Conservation (phyloP, 768 basidiomycete species). For the Termitomyces titanicus region DNA sequence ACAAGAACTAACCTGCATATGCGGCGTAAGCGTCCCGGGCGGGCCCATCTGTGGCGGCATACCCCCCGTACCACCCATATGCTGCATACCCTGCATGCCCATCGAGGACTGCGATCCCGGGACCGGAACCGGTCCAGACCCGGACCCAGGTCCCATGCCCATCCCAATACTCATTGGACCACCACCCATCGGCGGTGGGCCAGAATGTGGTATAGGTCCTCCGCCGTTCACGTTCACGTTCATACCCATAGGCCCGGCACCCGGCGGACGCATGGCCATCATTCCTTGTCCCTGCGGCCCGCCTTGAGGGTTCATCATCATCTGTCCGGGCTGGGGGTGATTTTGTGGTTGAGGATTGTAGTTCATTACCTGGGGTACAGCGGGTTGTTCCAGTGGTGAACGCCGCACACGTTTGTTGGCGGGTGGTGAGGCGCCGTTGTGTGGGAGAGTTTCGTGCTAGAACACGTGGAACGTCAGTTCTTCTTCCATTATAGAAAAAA, state of each 20-base stretch:
- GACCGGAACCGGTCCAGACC: not conserved
- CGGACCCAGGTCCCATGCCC: slow-evolving; percentile 15
- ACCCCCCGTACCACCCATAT: slow-evolving; percentile 19
- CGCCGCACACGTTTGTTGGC: slow-evolving; percentile 51
- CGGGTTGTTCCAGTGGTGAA: slow-evolving; percentile 47
- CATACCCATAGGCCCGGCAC: slow-evolving; percentile 21
- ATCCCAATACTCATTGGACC: slow-evolving; percentile 19
- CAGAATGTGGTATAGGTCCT: slow-evolving; percentile 13
- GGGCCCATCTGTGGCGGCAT: slow-evolving; percentile 37
- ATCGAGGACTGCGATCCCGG: slow-evolving; percentile 16
- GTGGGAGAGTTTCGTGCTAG: slow-evolving; percentile 45
- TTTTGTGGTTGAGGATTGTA: slow-evolving; percentile 21
- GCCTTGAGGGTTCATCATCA: slow-evolving; percentile 31
- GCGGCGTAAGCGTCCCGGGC: slow-evolving; percentile 33
- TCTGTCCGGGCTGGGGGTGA: slow-evolving; percentile 28
- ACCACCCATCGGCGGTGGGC: slow-evolving; percentile 23
- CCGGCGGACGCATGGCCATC: slow-evolving; percentile 33
- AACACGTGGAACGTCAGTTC: not conserved
- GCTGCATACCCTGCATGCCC: slow-evolving; percentile 16
- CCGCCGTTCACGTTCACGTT: slow-evolving; percentile 24
- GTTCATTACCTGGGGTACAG: slow-evolving; percentile 23
- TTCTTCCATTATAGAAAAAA: not conserved
- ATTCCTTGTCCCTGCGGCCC: slow-evolving; percentile 33
- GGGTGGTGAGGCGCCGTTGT: slow-evolving; percentile 53
- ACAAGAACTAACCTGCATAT: slow-evolving; percentile 30